Percentiles rank a stretch among this genome's conserved stretches.
Conservation (phyloP, 164 flowering plant species). For the Annona cherimola region DNA sequence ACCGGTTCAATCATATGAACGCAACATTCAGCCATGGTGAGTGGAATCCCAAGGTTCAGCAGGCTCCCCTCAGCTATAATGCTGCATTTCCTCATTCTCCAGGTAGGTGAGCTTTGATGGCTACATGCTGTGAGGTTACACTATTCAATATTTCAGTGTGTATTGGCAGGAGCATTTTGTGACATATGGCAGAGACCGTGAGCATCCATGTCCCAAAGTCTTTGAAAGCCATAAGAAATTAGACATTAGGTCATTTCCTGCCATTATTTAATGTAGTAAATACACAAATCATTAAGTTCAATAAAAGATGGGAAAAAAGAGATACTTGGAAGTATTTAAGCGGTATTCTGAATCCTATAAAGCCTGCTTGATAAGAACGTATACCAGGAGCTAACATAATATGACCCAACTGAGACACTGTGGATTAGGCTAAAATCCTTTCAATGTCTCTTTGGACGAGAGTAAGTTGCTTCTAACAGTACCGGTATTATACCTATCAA, state of each 20-base stretch:
- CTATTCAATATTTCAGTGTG: not conserved
- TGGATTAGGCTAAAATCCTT: no score
- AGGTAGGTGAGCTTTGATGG: conserved; percentile 40
- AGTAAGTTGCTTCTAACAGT: no score
- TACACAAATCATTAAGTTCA: no score
- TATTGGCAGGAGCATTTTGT: not conserved
- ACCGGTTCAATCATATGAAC: conserved; percentile 44
- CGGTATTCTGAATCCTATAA: no score
- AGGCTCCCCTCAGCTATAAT: conserved; percentile 39
- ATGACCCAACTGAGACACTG: no score
- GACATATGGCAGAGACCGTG: not conserved
- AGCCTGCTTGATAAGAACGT: no score
- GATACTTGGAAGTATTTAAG: no score
- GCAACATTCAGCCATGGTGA: conserved; percentile 40
- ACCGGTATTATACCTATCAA: no score
- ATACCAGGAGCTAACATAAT: no score
- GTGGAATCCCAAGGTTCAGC: conserved; percentile 44
- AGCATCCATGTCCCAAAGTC: not conserved
- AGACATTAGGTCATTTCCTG: not conserved
- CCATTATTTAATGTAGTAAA: not conserved
- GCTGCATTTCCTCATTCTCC: conserved; percentile 56
- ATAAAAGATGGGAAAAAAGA: no score
- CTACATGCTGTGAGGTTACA: conserved; percentile 64
- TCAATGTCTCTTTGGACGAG: no score
- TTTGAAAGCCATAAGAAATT: not conserved